Conservation (phyloP, 768 basidiomycete genomes). For the Rhizopogon vulgaris region DNA sequence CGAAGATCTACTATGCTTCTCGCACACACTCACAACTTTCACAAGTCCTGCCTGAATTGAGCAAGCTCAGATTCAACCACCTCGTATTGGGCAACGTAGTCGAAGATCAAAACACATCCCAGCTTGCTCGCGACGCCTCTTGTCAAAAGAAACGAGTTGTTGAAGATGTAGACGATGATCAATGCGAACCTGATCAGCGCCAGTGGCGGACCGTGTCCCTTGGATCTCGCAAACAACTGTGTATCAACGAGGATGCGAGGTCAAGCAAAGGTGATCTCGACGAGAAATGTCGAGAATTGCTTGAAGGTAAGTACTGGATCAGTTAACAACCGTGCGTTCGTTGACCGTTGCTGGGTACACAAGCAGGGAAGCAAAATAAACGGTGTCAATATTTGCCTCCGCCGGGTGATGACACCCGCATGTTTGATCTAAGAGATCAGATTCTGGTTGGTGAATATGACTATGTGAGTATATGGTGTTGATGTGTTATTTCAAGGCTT, state of each 20-base stretch:
- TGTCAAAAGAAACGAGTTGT: constrained; percentile 14
- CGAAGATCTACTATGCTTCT: constrained; percentile 90
- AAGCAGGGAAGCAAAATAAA: constrained; percentile 53
- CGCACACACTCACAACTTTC: constrained; percentile 94
- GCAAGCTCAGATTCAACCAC: constrained; percentile 53
- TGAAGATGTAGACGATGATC: constrained; percentile 16
- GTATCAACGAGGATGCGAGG: constrained; percentile 80
- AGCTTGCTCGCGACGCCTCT: neutral
- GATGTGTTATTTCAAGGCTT: constrained; percentile 44
- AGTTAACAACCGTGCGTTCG: neutral
- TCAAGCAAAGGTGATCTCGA: constrained; percentile 66
- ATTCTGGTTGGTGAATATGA: constrained; percentile 48
- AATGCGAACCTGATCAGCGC: constrained; percentile 17
- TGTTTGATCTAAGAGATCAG: constrained; percentile 84
- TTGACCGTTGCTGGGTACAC: constrained; percentile 1
- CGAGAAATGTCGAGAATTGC: constrained; percentile 79
- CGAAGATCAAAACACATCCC: neutral
- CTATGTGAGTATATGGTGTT: neutral
- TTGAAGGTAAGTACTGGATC: constrained; percentile 57
- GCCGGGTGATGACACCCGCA: constrained; percentile 55
- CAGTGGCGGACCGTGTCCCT: constrained; percentile 69
- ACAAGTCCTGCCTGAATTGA: constrained; percentile 83
- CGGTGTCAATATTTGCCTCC: constrained; percentile 76
- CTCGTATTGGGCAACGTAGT: constrained; percentile 8
- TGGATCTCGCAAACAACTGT: constrained; percentile 86